Evolutionary conservation across 1,284 basidiomycete genomes (phyloP).

Genomic region (Laetiporus sulphureus): DNA sequence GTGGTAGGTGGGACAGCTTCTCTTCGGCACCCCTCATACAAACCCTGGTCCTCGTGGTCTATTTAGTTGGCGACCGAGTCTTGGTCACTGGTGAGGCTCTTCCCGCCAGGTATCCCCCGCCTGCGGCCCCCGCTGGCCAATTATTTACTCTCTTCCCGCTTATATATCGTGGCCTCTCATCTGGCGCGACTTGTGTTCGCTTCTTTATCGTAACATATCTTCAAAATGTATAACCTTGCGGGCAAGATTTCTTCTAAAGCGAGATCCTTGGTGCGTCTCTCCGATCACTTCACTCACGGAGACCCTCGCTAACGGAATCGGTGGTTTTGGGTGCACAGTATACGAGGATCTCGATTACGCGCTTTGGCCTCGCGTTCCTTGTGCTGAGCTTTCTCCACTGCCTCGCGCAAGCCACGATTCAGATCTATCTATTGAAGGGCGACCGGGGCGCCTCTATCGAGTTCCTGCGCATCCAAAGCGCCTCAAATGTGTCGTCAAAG

Average conservation of each 20-base stretch:
- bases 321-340: not conserved
- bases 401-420: not conserved
- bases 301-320: not conserved
- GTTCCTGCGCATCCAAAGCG: not conserved
- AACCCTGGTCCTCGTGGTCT: too few relatives aligned
- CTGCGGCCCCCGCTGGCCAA: too few relatives aligned
- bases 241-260: not conserved
- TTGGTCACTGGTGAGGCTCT: too few relatives aligned
- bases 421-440: not conserved
- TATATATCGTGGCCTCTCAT: too few relatives aligned
- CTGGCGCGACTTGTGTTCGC: not conserved
- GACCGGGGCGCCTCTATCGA: too few relatives aligned
- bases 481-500: not conserved
- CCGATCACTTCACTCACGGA: not conserved
- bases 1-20: too few relatives aligned
- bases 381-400: not conserved
- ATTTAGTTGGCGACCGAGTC: too few relatives aligned
- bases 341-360: not conserved
- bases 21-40: too few relatives aligned
- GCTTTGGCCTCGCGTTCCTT: not conserved
- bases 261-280: not conserved
- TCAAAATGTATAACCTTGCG: not conserved
- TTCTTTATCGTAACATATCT: too few relatives aligned
- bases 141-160: too few relatives aligned
- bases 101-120: too few relatives aligned